Percentiles rank a stretch among this genome's conserved stretches.
phyloP scores from a whole-genome alignment of 176 grass and related monocot genomes.

The Triticum aestivum region DNA sequence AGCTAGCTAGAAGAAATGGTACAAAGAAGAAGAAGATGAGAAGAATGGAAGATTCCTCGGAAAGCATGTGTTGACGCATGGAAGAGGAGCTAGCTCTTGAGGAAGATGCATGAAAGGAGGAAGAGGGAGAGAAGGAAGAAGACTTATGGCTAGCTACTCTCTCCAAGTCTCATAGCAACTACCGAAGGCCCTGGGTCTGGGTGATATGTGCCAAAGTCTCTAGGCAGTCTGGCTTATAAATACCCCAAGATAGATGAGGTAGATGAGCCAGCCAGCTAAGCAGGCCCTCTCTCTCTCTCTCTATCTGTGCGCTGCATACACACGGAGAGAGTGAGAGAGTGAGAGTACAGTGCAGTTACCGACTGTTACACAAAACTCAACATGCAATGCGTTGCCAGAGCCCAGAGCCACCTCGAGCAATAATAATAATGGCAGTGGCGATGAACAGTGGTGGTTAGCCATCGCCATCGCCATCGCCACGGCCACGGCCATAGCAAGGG shows the following conservation, averaged over 20 bases:
- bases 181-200: background rate
- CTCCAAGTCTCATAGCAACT: background rate
- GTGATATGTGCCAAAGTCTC: background rate
- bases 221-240: slow-evolving; percentile 12
- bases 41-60: background rate
- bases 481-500: background rate
- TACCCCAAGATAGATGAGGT: background rate
- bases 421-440: background rate
- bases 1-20: background rate
- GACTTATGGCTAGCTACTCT: background rate
- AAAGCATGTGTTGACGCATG: too few species aligned
- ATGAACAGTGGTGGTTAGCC: slow-evolving; percentile 45
- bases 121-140: background rate
- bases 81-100: background rate
- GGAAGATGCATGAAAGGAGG: background rate
- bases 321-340: background rate
- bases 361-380: background rate
- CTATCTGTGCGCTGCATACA: background rate
- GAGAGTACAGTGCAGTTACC: slow-evolving; percentile 9
- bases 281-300: background rate
- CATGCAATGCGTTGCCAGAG: background rate
- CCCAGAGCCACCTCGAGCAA: background rate
- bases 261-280: background rate
- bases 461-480: slow-evolving; percentile 34
- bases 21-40: background rate